phyloP scores from a whole-genome alignment of 176 grass and related monocot species.

The Lolium multiflorum region DNA sequence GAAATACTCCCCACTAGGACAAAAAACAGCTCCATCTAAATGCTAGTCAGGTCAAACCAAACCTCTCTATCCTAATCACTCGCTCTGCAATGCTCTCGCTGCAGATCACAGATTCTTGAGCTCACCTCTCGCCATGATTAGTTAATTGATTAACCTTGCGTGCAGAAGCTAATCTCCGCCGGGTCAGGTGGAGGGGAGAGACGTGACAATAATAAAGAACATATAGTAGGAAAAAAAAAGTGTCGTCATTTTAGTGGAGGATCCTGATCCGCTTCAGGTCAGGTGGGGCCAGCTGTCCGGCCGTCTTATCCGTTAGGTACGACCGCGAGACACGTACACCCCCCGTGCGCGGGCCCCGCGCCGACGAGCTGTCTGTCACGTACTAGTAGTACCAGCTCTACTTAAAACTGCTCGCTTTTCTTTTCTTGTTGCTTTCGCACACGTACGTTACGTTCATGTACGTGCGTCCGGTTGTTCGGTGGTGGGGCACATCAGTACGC shows the following conservation, averaged over 20 bases:
- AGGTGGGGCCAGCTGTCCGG: conserved; percentile 26
- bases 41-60: conserved; percentile 17
- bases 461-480: not conserved
- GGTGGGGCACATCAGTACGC: conserved; percentile 23
- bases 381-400: not conserved
- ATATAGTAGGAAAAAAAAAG: not conserved
- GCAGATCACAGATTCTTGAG: not conserved
- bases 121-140: not conserved
- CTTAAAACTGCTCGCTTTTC: not conserved
- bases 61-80: not conserved
- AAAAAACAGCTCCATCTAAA: too few species aligned
- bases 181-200: not conserved
- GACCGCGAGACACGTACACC: conserved; percentile 40
- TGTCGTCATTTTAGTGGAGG: not conserved
- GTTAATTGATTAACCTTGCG: not conserved
- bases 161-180: not conserved
- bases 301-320: conserved; percentile 48
- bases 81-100: not conserved
- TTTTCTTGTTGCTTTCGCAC: not conserved
- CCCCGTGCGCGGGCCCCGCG: not conserved
- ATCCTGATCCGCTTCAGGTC: conserved; percentile 37
- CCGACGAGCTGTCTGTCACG: conserved; percentile 37
- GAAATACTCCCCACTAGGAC: too few species aligned
- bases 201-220: not conserved
- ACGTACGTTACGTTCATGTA: not conserved